phyloP scores from a whole-genome alignment of 2,329 filamentous ascomycete genomes.

The Cercospora canescens region DNA sequence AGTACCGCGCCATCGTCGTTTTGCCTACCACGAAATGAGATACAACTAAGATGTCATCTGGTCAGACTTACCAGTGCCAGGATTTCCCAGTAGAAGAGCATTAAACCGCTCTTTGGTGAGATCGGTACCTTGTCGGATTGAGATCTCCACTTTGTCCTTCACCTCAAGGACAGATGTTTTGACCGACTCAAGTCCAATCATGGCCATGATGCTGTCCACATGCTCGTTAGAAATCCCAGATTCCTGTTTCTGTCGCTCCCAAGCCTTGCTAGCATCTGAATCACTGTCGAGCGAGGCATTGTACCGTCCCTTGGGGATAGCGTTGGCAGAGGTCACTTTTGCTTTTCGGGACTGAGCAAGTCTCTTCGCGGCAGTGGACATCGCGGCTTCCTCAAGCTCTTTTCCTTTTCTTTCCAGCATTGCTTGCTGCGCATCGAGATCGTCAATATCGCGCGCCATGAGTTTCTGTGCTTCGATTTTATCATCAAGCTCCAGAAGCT shows the following conservation, averaged over 20 bases:
- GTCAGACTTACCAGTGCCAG: constrained; percentile 62
- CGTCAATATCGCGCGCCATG: background rate
- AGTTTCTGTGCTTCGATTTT: background rate
- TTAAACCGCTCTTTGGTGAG: constrained; percentile 62
- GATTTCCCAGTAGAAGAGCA: constrained; percentile 67
- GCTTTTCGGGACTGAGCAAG: too few species aligned
- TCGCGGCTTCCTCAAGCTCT: background rate
- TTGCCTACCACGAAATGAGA: constrained; percentile 52
- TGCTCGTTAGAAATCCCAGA: constrained; percentile 51
- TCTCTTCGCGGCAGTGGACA: background rate
- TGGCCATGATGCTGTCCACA: constrained; percentile 56
- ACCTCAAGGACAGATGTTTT: constrained; percentile 64
- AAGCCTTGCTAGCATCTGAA: background rate
- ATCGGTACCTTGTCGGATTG: constrained; percentile 57
- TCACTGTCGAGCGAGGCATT: background rate
- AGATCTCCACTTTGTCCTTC: constrained; percentile 63
- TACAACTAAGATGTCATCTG: background rate
- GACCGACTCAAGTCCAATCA: constrained; percentile 71
- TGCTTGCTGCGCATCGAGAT: background rate
- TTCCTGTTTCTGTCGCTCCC: constrained; percentile 45
- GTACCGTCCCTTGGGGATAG: too few species aligned
- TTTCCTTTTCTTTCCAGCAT: background rate
- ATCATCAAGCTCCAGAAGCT: background rate
- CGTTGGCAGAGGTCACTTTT: too few species aligned
- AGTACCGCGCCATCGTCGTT: constrained; percentile 73